Percentiles rank a stretch among this genome's conserved stretches.
phyloP scores from a whole-genome alignment of 805 yeast species.

The Saccharomycopsis amapae region DNA sequence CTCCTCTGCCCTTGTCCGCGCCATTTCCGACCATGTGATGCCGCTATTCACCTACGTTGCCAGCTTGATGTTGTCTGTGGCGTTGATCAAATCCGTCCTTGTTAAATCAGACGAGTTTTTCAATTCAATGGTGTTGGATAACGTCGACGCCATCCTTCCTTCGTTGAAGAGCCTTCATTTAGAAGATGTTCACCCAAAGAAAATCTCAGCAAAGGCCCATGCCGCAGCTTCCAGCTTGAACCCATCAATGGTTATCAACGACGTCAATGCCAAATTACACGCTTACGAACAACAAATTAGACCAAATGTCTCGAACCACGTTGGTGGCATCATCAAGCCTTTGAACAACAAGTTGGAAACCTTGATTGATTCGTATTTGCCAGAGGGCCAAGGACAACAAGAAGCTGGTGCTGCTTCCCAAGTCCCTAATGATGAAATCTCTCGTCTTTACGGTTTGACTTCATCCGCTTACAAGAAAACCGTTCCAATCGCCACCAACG shows the following conservation, averaged over 20 bases:
- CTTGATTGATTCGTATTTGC: constrained; percentile 26
- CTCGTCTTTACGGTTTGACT: constrained; percentile 25
- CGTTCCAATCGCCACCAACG: constrained; percentile 24
- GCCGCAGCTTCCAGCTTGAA: constrained; percentile 6
- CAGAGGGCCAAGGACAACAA: constrained; percentile 15
- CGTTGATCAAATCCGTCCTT: constrained; percentile 23
- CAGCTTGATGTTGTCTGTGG: constrained; percentile 22
- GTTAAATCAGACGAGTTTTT: constrained; percentile 25
- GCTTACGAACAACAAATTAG: constrained; percentile 14
- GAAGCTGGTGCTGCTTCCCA: constrained; percentile 1
- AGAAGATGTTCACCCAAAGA: constrained; percentile 19
- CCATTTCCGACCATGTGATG: constrained; percentile 23
- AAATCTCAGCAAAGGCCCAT: constrained; percentile 15
- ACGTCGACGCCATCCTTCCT: constrained; percentile 30
- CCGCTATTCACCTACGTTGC: constrained; percentile 16
- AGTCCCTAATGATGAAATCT: constrained; percentile 24
- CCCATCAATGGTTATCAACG: constrained; percentile 8
- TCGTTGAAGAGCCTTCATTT: constrained; percentile 24
- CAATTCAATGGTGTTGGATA: constrained; percentile 24
- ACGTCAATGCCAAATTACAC: constrained; percentile 6
- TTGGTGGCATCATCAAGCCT: constrained; percentile 27
- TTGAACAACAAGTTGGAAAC: constrained; percentile 29
- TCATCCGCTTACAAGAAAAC: constrained; percentile 27
- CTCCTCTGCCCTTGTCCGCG: constrained; percentile 21
- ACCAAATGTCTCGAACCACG: constrained; percentile 21